A percentile compares a stretch with the other conserved stretches of the same genome.
These are phyloP conservation scores for Monosporascus cannonballus DNA, from an alignment of 2,329 filamentous ascomycete genomes.

Conservation along the genomic window DNA sequence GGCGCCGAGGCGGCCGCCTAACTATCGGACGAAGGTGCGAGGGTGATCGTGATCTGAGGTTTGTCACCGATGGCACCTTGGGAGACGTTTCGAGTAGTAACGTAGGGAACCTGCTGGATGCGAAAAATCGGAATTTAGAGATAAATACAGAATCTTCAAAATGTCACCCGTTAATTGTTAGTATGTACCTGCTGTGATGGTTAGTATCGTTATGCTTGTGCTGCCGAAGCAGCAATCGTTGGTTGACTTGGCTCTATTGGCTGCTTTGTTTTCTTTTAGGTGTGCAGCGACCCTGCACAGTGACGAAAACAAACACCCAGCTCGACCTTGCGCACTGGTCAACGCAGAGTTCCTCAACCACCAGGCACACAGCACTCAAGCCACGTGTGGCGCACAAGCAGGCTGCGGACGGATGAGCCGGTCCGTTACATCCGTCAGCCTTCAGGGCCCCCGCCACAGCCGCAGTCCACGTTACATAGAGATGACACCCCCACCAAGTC, in stretches of 20 bases:
- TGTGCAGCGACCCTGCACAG: neutral
- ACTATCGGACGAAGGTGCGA: neutral
- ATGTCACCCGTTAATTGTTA: neutral
- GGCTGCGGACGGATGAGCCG: too few species aligned
- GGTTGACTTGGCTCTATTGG: neutral
- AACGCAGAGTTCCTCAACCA: neutral
- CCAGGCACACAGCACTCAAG: neutral
- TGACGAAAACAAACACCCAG: neutral
- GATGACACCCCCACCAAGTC: neutral
- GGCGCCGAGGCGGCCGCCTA: neutral
- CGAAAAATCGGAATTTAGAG: neutral
- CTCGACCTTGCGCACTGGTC: neutral
- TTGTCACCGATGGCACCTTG: too few species aligned
- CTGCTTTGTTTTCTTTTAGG: neutral
- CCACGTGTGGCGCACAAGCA: neutral
- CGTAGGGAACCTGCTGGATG: neutral
- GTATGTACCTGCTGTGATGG: neutral
- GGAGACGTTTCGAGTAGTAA: neutral
- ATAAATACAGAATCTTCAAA: neutral
- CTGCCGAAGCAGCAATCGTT: neutral
- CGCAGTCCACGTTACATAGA: too few species aligned
- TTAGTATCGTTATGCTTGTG: neutral
- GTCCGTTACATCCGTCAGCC: too few species aligned
- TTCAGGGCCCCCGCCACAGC: too few species aligned
- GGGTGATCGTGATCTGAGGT: neutral